Evolutionary conservation across 2,329 filamentous ascomycete species (phyloP).

Genomic region (Aspergillus aculeatus): DNA sequence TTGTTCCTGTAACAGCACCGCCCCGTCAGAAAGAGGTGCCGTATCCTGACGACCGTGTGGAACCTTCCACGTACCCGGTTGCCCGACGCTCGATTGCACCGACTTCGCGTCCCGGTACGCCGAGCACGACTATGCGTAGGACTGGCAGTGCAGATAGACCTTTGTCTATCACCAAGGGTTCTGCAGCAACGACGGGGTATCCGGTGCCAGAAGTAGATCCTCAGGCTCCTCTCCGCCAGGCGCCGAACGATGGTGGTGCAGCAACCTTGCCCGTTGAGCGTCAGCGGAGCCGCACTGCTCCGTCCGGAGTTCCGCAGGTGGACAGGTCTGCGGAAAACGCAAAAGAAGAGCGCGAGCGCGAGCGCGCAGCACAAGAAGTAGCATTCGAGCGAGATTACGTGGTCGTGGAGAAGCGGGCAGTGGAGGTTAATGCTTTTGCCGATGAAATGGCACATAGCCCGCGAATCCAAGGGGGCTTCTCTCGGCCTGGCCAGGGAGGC

Average conservation of each 20-base stretch:
- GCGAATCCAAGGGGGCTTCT: slow-evolving; percentile 54
- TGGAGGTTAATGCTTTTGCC: slow-evolving; percentile 95
- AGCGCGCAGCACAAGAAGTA: slow-evolving; percentile 77
- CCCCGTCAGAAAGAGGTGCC: slow-evolving; percentile 25
- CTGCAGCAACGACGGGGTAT: slow-evolving; percentile 25
- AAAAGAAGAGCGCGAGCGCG: slow-evolving; percentile 53
- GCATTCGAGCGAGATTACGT: slow-evolving; percentile 94
- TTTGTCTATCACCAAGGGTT: slow-evolving; percentile 26
- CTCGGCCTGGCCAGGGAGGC: slow-evolving; percentile 57
- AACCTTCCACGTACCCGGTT: slow-evolving; percentile 20
- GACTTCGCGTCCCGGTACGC: slow-evolving; percentile 29
- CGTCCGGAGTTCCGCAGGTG: slow-evolving; percentile 48
- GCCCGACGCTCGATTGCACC: slow-evolving; percentile 41
- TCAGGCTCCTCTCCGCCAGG: slow-evolving; percentile 44
- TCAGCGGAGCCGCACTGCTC: slow-evolving; percentile 56
- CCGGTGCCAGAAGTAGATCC: slow-evolving; percentile 33
- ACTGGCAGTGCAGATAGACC: slow-evolving; percentile 36
- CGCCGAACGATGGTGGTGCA: slow-evolving; percentile 34
- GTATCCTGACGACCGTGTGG: slow-evolving; percentile 22
- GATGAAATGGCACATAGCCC: slow-evolving; percentile 89
- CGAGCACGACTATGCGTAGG: slow-evolving; percentile 34
- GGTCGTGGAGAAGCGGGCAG: slow-evolving; percentile 87
- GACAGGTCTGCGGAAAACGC: slow-evolving; percentile 34
- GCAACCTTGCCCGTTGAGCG: slow-evolving; percentile 56
- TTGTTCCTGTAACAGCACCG: slow-evolving; percentile 15